Base-by-base conservation (phyloP, 495 filamentous ascomycete species). In the Podospora pseudopauciseta region DNA sequence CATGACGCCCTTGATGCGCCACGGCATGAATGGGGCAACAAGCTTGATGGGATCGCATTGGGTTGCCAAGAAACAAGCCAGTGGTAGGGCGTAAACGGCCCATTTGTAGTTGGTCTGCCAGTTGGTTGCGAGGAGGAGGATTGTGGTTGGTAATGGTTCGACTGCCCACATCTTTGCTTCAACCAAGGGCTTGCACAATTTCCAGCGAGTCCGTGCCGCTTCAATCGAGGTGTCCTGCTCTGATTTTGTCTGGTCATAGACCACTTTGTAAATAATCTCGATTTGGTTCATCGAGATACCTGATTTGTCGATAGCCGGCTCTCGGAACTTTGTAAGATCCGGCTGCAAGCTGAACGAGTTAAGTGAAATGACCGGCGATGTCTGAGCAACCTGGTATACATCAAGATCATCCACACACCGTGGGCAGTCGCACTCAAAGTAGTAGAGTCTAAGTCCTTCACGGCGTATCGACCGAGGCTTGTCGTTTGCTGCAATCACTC, bases 321-420 rank as follows among this genome's bases (percentile, higher is more conserved):
- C 63, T 4, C 69, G 70, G 5, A 76, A 59, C 64, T 69, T 72
- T 3, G 27, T 6, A 26, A 73, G 62, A 62, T 75, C 69, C 7
- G 74, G 74, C 16, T 72, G 72, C 44, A 76, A 49, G 23, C 72
- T 76, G 68, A 76, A 73, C 0, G 66, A 65, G 65, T 83, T 83
- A 59, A 83, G 74, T 18, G 73, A 67, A 6, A 81, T 69, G 60
- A 65, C 64, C 9, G 81, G 77, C n/a, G 77, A 79, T 0, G 11
- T 16, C 34, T 72, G 69, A 67, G 75, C 79, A 32, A 80, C 78
- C 67, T 83, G 72, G 67, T 84, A 84, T 61, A 80, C 74, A 60
- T 83, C 77, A 20, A 84, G 68, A 64, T 84, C 73, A 15, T 79
- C 73, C 20, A 67, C 67, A 66, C 82, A 84, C 3, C 79, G 75